phyloP scores from a whole-genome alignment of 2,329 filamentous ascomycete genomes.

The Fusarium fujikuroi region DNA sequence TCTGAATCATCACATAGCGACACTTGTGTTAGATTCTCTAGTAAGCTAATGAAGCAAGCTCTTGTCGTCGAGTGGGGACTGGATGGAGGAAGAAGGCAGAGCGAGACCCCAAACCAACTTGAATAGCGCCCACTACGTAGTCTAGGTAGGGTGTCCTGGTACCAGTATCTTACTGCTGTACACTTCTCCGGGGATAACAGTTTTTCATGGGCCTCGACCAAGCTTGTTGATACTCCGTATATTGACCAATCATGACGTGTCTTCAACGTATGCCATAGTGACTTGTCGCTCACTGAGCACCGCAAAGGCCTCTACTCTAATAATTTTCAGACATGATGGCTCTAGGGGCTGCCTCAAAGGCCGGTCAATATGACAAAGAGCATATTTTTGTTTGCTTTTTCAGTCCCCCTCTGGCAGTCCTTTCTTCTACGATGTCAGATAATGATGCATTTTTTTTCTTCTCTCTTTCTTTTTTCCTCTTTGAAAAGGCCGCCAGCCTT shows the following conservation, averaged over 20 bases:
- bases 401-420: too few relatives aligned
- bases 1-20: slow-evolving; percentile 23
- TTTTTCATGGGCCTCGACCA: slow-evolving; percentile 1
- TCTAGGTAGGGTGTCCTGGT: background rate
- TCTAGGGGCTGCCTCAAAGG: background rate
- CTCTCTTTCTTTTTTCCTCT: background rate
- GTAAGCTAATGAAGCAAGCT: slow-evolving; percentile 25
- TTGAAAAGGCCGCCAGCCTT: background rate
- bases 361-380: background rate
- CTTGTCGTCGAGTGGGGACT: background rate
- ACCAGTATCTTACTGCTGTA: background rate
- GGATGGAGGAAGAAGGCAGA: background rate
- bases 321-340: background rate
- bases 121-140: background rate
- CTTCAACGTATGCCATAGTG: background rate
- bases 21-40: slow-evolving; percentile 10
- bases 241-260: background rate
- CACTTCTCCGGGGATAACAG: background rate
- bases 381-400: background rate
- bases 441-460: background rate
- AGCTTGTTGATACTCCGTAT: background rate
- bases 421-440: background rate
- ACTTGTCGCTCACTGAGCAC: background rate
- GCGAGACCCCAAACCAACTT: background rate
- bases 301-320: background rate